A percentile compares a stretch with the other conserved stretches of the same genome.
Evolutionary conservation across 306 rosid genomes (phyloP).

Genomic region (Spatholobus suberectus): DNA sequence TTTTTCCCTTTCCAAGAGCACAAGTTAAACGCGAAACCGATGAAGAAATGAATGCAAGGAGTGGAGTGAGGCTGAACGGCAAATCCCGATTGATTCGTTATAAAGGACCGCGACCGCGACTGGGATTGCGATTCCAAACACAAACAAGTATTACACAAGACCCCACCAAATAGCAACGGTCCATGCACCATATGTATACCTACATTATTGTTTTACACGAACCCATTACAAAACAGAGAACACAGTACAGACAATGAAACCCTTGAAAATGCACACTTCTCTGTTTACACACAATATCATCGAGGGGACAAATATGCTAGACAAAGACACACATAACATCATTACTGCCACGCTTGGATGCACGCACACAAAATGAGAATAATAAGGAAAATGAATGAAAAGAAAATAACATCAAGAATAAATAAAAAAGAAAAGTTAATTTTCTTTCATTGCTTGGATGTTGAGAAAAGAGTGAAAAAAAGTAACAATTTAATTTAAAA

Average conservation of each 20-base stretch:
- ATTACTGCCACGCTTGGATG: not conserved
- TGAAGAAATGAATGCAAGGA: not conserved
- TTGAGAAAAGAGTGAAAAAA: too few species aligned
- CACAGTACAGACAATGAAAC: not conserved
- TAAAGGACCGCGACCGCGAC: not conserved
- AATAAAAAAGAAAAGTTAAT: too few species aligned
- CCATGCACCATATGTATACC: not conserved
- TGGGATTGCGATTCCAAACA: not conserved
- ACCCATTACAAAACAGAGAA: not conserved
- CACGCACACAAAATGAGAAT: not conserved
- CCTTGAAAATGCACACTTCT: not conserved
- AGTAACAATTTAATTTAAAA: too few species aligned
- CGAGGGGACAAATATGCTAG: not conserved
- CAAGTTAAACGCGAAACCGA: not conserved
- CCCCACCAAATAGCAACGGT: conserved; percentile 8
- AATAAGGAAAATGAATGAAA: too few species aligned
- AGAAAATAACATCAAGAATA: too few species aligned
- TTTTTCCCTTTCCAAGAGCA: not conserved
- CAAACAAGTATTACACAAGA: not conserved
- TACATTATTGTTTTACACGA: not conserved
- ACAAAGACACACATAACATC: not conserved
- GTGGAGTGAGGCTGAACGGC: not conserved
- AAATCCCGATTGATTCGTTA: conserved; percentile 21
- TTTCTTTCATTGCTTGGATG: too few species aligned
- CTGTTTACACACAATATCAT: not conserved